phyloP scores from a whole-genome alignment of 352 stramenopile species.

The Globisporangium megalacanthum region DNA sequence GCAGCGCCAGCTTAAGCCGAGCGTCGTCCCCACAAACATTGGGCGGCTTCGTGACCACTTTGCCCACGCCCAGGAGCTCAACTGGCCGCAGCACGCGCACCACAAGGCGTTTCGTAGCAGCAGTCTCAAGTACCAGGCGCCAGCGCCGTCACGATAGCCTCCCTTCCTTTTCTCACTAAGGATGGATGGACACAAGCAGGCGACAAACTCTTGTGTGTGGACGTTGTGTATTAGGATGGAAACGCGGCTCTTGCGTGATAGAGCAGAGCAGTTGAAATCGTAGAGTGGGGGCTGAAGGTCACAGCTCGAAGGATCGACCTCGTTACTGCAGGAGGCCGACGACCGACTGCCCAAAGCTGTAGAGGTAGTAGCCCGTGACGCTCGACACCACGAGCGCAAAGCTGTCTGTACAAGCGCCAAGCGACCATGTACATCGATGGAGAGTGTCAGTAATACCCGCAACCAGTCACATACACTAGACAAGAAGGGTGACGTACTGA shows the following conservation, averaged over 20 bases:
- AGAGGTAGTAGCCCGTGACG: constrained; percentile 74
- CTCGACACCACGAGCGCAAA: constrained; percentile 68
- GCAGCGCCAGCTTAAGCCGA: constrained; percentile 58
- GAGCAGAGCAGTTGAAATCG: too few species aligned
- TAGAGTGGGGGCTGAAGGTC: too few species aligned
- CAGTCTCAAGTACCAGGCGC: constrained; percentile 11
- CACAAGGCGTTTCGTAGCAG: constrained; percentile 15
- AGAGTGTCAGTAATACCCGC: too few species aligned
- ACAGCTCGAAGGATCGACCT: too few species aligned
- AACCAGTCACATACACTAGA: not conserved
- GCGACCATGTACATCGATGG: too few species aligned
- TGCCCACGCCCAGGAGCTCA: constrained; percentile 41
- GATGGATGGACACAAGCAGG: too few species aligned
- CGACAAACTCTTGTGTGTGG: not conserved
- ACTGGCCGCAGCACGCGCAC: constrained; percentile 45
- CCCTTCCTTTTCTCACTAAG: not conserved
- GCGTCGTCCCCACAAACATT: constrained; percentile 42
- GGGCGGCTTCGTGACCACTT: constrained; percentile 55
- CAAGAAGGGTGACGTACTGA: constrained; percentile 47
- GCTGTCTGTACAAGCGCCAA: constrained; percentile 31
- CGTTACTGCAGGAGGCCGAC: constrained; percentile 28
- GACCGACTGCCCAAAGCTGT: constrained; percentile 50
- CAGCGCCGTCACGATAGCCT: constrained; percentile 2
- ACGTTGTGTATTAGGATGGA: too few species aligned
- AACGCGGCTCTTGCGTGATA: too few species aligned